Evolutionary conservation across 345 rosid genomes (phyloP).

Genomic region (Bruguiera sexangula): DNA sequence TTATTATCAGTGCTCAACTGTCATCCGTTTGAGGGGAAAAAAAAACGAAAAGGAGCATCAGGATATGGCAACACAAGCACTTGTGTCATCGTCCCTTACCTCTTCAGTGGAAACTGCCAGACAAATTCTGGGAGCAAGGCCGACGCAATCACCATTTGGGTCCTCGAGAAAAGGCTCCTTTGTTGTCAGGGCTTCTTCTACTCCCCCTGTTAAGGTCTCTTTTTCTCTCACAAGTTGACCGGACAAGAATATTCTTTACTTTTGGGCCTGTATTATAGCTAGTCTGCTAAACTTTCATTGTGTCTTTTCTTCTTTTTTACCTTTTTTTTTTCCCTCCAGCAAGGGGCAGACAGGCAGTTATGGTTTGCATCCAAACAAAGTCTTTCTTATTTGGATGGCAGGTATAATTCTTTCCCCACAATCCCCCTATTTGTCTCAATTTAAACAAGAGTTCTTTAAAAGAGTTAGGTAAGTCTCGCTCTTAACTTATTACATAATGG

Average conservation of each 20-base stretch:
- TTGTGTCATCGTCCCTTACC: slow-evolving; percentile 77
- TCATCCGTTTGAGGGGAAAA: not conserved
- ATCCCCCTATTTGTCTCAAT: no score
- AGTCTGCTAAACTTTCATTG: no score
- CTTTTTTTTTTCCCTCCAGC: slow-evolving; percentile 34
- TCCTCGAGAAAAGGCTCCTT: slow-evolving; percentile 59
- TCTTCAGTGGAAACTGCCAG: slow-evolving; percentile 78
- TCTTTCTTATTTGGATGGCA: slow-evolving; percentile 92
- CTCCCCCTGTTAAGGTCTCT: slow-evolving; percentile 90
- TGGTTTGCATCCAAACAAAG: slow-evolving; percentile 97
- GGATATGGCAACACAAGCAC: slow-evolving; percentile 83
- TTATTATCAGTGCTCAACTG: not conserved
- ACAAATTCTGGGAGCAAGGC: slow-evolving; percentile 55
- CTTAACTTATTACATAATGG: no score
- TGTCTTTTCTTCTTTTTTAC: no score
- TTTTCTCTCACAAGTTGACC: not conserved
- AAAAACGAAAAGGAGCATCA: not conserved
- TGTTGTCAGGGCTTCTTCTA: slow-evolving; percentile 70
- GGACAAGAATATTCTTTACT: no score
- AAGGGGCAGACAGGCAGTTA: slow-evolving; percentile 77
- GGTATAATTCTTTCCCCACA: slow-evolving; percentile 40
- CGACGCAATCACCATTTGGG: slow-evolving; percentile 28
- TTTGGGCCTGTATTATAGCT: no score
- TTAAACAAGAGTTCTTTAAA: no score
- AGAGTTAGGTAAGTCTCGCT: no score